These are phyloP conservation scores for Geranium rotundifolium DNA, from an alignment of 345 rosid species.

Conservation along the genomic window DNA sequence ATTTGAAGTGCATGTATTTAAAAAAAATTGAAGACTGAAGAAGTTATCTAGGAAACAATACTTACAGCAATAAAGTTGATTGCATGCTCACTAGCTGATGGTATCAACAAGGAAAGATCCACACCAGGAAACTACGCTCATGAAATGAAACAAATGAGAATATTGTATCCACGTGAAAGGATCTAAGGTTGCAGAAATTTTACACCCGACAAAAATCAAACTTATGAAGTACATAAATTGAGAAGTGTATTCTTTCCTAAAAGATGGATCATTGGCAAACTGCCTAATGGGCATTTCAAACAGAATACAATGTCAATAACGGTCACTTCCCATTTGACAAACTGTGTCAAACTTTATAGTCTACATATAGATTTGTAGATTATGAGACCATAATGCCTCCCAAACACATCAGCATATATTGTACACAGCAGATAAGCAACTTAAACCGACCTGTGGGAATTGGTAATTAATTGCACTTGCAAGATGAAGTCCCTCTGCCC, in stretches of 20 bases:
- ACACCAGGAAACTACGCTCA: constrained; percentile 45
- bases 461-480: constrained; percentile 69
- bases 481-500: constrained; percentile 85
- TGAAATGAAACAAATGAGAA: neutral
- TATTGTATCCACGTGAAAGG: too few relatives aligned
- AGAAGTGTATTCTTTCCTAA: too few relatives aligned
- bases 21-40: neutral
- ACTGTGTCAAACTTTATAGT: too few relatives aligned
- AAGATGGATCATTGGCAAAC: too few relatives aligned
- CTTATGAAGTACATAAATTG: too few relatives aligned
- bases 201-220: too few relatives aligned
- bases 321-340: too few relatives aligned
- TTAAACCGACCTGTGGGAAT: constrained; percentile 49
- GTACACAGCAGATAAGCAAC: neutral
- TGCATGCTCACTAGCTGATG: constrained; percentile 61
- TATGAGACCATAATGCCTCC: too few relatives aligned
- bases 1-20: neutral
- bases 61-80: constrained; percentile 52
- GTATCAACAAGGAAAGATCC: constrained; percentile 39
- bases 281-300: too few relatives aligned
- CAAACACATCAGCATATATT: neutral
- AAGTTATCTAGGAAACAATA: neutral
- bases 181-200: too few relatives aligned
- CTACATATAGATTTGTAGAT: too few relatives aligned
- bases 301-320: too few relatives aligned